Evolutionary conservation across 2,329 filamentous ascomycete species (phyloP), one percentile per base, ranked within the genome.

Genomic region (Colletotrichum somersetense): DNA sequence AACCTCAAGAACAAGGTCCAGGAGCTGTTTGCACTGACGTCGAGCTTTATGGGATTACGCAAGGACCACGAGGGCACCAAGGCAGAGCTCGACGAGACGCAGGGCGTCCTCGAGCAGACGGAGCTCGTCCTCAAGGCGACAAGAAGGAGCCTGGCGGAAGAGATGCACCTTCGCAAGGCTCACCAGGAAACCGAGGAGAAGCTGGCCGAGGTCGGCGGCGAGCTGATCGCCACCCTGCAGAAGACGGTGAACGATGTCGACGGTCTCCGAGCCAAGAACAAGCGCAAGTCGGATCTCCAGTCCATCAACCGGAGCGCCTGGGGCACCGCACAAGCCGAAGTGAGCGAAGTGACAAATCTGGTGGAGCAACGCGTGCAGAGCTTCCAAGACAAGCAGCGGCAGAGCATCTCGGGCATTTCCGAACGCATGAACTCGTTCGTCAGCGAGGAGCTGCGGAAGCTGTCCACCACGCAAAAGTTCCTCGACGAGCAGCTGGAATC

Each of bases 1-100:
- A 97, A 96, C 77, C 85, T 99, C 66, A 91, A 94, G 30, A 96
- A 97, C 83, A 98, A 98, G 80, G 92, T 97, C 2, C 95, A 98
- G 77, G 95, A 99, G 80, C 86, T 99, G 0, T 95, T 97, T 80
- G 89, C 91, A 14, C 84, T 98, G 48, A 97, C 93, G 0, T 94
- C 92, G 53, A 95, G 91, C 75, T 97, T 98, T 80, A 95, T 95
- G 83, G 91, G 89, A 0, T 82, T 98, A 76, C 97, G 96, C 82
- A 95, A 95, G 79, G 95, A 98, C 73, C 93, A 97, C 73, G 96
- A 99, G 75, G 87, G 89, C 23, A 95, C 92, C 0, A 92, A 88
- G 70, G 78, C 87, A 5, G 87, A 89, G 65, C 87, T 99, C 3
- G 93, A 96, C 66, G 91, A 93, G 46, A 97, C 96, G 0, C 92